Conservation (phyloP, 2,329 filamentous ascomycete genomes). For the Botrytis fabae region DNA sequence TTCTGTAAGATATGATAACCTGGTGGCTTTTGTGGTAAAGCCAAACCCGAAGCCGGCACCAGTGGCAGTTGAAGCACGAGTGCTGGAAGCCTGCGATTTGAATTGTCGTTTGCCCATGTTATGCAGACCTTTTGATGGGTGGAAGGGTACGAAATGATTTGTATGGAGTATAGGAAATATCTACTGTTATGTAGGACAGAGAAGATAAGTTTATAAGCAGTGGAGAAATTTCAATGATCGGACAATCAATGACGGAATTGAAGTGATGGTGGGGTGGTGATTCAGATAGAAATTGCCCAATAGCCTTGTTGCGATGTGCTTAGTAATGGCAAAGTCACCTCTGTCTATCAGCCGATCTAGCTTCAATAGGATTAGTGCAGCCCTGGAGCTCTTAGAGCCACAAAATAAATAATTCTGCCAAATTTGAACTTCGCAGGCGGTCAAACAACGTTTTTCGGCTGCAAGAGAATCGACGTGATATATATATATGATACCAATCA, state of each 20-base stretch:
- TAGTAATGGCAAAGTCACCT: background rate
- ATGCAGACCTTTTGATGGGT: background rate
- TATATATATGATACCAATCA: background rate
- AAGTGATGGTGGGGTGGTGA: background rate
- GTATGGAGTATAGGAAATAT: background rate
- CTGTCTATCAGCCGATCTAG: background rate
- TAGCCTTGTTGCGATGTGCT: background rate
- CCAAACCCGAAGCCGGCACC: conserved; percentile 39
- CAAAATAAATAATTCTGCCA: background rate
- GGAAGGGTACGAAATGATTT: background rate
- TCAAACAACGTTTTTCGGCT: background rate
- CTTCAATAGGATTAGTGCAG: background rate
- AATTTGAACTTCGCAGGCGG: background rate
- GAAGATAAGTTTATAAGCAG: background rate
- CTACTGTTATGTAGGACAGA: background rate
- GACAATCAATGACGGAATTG: conserved; percentile 15
- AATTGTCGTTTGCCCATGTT: conserved; percentile 39
- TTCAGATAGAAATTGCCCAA: background rate
- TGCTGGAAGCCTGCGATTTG: conserved; percentile 41
- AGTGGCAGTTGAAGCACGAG: conserved; percentile 34
- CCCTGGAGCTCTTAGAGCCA: background rate
- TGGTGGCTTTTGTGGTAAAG: conserved; percentile 45
- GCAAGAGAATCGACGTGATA: background rate
- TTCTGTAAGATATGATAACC: conserved; percentile 83
- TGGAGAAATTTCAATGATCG: conserved; percentile 8